Evolutionary conservation across 1,284 basidiomycete species (phyloP), one percentile per base, ranked within the genome.

Genomic region (Ceratobasidium sp.): DNA sequence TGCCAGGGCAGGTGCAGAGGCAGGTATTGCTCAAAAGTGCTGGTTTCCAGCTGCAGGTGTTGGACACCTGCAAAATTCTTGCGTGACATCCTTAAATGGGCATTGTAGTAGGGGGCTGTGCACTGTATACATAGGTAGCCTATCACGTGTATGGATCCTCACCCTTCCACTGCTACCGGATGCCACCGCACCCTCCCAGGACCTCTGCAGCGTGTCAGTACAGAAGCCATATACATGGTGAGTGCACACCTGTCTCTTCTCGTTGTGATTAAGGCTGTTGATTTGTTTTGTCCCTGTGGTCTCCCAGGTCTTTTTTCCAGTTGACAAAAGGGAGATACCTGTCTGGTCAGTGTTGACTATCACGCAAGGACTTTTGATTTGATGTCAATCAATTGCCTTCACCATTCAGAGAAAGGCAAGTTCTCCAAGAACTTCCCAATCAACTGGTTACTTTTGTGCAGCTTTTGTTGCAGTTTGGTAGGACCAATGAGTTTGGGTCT

Each of bases 281-380:
- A 69, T 52, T 42, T 69, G 67, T 6, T 56, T 17, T n/a, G 26
- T 28, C 2, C 67, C 67, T 5, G 28, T 28, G 15, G 15, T 15
- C 33, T 69, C 67, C 67, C 67, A 54, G 48, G 67, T 69, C 28
- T 69, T 69, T 2, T 69, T 69, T n/a, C 67, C 67, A 38, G 28
- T 52, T 52, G 67, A 52, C 2, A 69, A 54, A 4, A 54, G 67
- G n/a, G 67, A 69, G 26, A 69, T 54, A 20, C 67, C 38, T 4
- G 67, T 69, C 20, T 69, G 67, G 38, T 69, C 67, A 15, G 52
- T 52, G 40, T 69, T 69, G 9, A 69, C 67, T 17, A 69, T 69
- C 44, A 69, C 28, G 2, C 52, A 38, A 12, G 67, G 67, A n/a
- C 67, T 69, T 48, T 69, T 48, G 26, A 69, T 56, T 4, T 17